phyloP scores from a whole-genome alignment of 192 early-diverging fungal species.

The Podila horticola region DNA sequence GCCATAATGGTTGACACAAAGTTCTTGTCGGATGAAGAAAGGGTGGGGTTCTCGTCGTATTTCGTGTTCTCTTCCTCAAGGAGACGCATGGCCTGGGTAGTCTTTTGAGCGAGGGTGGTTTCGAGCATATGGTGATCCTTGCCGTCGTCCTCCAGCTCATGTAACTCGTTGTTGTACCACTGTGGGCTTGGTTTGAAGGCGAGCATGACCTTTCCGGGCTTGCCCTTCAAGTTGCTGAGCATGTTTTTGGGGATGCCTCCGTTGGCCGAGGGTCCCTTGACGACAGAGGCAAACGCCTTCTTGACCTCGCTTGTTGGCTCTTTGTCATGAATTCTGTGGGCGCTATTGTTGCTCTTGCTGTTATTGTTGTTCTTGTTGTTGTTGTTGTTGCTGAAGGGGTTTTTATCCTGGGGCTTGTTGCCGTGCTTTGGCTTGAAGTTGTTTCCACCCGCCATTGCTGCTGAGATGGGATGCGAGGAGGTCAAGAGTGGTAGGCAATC shows the following conservation, averaged over 20 bases:
- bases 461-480: background rate
- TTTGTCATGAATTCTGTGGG: background rate
- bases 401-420: constrained; percentile 15
- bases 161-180: constrained; percentile 32
- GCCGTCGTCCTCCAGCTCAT: constrained; percentile 36
- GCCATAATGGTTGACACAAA: constrained; percentile 90
- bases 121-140: constrained; percentile 41
- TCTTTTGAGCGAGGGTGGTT: constrained; percentile 45
- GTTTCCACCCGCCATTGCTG: constrained; percentile 12
- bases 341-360: constrained; percentile 10
- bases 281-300: constrained; percentile 37
- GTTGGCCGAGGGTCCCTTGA: constrained; percentile 48
- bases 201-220: constrained; percentile 34
- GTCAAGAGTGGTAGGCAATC: background rate
- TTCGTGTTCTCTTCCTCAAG: constrained; percentile 72
- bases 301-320: constrained; percentile 38
- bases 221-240: constrained; percentile 31
- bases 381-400: constrained; percentile 7
- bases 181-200: constrained; percentile 41
- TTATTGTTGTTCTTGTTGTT: constrained; percentile 12
- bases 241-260: constrained; percentile 50
- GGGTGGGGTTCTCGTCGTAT: constrained; percentile 62
- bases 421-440: constrained; percentile 10
- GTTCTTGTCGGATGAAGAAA: constrained; percentile 82
- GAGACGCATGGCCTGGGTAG: constrained; percentile 66